Evolutionary conservation across 371 early-diverging fungal species (phyloP).

Genomic region (Syncephalastrum sp.): DNA sequence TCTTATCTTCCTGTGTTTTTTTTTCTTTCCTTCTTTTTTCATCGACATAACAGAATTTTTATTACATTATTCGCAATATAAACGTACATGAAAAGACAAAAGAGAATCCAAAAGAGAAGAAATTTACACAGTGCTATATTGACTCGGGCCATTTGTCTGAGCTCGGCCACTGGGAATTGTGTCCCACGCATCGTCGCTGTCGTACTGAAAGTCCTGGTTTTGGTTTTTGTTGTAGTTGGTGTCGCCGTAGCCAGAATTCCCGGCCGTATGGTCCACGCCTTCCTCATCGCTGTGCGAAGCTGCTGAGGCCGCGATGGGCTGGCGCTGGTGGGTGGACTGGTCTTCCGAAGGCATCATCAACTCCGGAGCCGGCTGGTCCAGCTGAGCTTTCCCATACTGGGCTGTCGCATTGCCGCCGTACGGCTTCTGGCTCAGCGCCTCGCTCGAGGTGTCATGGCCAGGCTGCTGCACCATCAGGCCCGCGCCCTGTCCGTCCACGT

Average conservation of each 20-base stretch:
- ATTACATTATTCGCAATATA: slow-evolving; percentile 2
- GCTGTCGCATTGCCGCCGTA: background rate
- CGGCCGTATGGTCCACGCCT: background rate
- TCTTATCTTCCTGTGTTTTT: no score
- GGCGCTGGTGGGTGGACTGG: background rate
- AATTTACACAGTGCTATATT: background rate
- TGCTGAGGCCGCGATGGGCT: background rate
- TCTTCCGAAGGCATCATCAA: background rate
- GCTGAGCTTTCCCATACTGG: background rate
- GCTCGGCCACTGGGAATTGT: background rate
- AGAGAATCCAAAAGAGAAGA: no score
- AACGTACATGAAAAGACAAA: background rate
- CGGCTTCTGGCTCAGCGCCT: no score
- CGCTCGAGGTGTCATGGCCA: no score
- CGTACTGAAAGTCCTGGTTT: background rate
- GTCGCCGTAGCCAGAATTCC: background rate
- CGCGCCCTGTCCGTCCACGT: no score
- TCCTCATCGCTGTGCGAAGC: background rate
- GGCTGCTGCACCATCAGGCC: no score
- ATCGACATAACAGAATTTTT: background rate
- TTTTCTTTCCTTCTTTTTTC: background rate
- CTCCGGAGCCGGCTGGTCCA: background rate
- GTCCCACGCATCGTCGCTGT: slow-evolving; percentile 2
- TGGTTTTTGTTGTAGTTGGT: background rate
- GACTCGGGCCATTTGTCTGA: background rate